Percentiles rank a stretch among this genome's conserved stretches.
phyloP scores from a whole-genome alignment of 2,329 filamentous ascomycete species.

The Sporothrix brunneoviolacea region DNA sequence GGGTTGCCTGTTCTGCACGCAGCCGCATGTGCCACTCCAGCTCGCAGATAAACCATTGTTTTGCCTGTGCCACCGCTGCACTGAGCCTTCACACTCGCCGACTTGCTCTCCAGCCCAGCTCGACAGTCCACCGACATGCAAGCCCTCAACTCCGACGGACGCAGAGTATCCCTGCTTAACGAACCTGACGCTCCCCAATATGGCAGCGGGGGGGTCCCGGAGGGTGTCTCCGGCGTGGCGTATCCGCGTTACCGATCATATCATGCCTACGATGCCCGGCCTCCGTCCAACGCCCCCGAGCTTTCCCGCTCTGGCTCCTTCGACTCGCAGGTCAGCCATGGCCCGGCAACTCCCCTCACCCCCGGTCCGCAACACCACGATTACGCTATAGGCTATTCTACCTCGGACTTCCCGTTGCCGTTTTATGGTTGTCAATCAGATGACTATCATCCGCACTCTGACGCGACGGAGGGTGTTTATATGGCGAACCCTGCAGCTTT shows the following conservation, averaged over 20 bases:
- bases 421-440: conserved; percentile 30
- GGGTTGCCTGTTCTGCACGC: not conserved
- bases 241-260: too few relatives aligned
- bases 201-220: too few relatives aligned
- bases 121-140: conserved; percentile 36
- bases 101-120: not conserved
- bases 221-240: too few relatives aligned
- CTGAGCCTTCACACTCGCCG: not conserved
- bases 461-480: conserved; percentile 15
- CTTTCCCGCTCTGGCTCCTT: conserved; percentile 56
- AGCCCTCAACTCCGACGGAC: conserved; percentile 49
- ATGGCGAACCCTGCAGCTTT: not conserved
- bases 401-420: not conserved
- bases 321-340: conserved; percentile 52
- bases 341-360: conserved; percentile 49
- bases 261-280: too few relatives aligned
- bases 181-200: too few relatives aligned
- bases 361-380: conserved; percentile 38
- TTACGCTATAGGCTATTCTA: conserved; percentile 9
- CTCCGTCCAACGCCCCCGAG: conserved; percentile 49
- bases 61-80: not conserved
- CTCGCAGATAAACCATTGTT: not conserved
- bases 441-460: conserved; percentile 2
- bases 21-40: not conserved
- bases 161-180: conserved; percentile 54